Conservation (phyloP, 2,329 filamentous ascomycete species). For the Xylariaceae sp. region DNA sequence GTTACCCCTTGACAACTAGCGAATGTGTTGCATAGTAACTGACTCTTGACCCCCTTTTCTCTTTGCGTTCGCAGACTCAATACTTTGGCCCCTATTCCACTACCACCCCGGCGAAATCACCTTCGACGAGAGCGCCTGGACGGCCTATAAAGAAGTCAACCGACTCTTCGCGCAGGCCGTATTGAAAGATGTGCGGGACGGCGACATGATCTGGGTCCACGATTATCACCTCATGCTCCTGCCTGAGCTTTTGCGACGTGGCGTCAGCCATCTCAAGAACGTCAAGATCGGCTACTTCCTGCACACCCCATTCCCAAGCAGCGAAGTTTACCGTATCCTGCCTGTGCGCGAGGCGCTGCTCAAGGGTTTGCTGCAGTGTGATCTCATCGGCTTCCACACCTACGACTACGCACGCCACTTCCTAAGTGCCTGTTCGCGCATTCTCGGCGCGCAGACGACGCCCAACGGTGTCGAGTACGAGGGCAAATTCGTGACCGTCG, state of each 20-base stretch:
- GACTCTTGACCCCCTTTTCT: slow-evolving; percentile 4
- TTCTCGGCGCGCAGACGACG: slow-evolving; percentile 75
- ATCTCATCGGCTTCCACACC: slow-evolving; percentile 95
- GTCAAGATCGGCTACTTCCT: slow-evolving; percentile 98
- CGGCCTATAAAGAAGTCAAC: slow-evolving; percentile 89
- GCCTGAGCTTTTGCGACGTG: slow-evolving; percentile 88
- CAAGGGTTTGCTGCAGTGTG: slow-evolving; percentile 82
- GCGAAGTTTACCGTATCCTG: slow-evolving; percentile 92
- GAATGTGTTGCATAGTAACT: not conserved
- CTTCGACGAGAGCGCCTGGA: slow-evolving; percentile 93
- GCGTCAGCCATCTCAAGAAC: slow-evolving; percentile 75
- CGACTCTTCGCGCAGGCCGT: slow-evolving; percentile 85
- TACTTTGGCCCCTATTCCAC: slow-evolving; percentile 97
- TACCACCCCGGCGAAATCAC: slow-evolving; percentile 98
- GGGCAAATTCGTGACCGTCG: slow-evolving; percentile 81
- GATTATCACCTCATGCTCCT: slow-evolving; percentile 98
- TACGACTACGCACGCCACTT: slow-evolving; percentile 99
- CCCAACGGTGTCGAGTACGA: slow-evolving; percentile 91
- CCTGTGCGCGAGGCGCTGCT: slow-evolving; percentile 88
- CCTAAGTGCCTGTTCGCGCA: slow-evolving; percentile 90
- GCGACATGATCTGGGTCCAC: slow-evolving; percentile 95
- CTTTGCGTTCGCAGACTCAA: slow-evolving; percentile 61
- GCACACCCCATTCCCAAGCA: slow-evolving; percentile 94
- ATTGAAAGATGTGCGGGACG: slow-evolving; percentile 80
- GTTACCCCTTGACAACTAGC: slow-evolving; percentile 29